These are phyloP conservation scores for Obba rivulosa DNA, from an alignment of 768 basidiomycete genomes.

Conservation along the genomic window DNA sequence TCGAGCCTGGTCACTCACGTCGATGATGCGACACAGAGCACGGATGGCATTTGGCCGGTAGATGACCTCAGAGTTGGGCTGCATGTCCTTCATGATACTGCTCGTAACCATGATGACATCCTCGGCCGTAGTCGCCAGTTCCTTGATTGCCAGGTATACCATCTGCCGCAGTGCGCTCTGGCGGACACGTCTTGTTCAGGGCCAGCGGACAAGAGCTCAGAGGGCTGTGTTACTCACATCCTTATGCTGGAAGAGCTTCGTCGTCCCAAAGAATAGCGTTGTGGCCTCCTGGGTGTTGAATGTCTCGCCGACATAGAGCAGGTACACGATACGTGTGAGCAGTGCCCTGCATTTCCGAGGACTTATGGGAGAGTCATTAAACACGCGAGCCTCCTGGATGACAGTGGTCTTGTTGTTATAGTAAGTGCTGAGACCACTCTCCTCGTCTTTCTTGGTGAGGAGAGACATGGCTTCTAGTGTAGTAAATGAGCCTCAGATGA, in stretches of 20 bases:
- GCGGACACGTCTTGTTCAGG: background rate
- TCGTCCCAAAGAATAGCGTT: constrained; percentile 96
- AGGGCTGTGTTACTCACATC: constrained; percentile 61
- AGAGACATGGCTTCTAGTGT: constrained; percentile 50
- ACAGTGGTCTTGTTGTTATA: constrained; percentile 98
- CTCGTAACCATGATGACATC: constrained; percentile 99
- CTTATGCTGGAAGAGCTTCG: constrained; percentile 98
- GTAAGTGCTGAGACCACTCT: constrained; percentile 85
- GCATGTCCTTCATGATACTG: constrained; percentile 99
- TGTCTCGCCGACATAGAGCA: constrained; percentile 93
- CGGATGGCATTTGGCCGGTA: constrained; percentile 98
- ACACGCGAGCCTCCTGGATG: constrained; percentile 96
- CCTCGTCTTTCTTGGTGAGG: constrained; percentile 95
- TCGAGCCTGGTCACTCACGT: constrained; percentile 56
- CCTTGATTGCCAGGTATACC: constrained; percentile 98
- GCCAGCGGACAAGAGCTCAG: background rate
- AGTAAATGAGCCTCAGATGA: constrained; percentile 4
- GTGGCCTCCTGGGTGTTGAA: constrained; percentile 96
- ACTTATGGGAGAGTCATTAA: constrained; percentile 99
- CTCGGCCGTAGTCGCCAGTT: constrained; percentile 90
- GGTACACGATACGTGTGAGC: constrained; percentile 92
- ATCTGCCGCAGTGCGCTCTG: constrained; percentile 95
- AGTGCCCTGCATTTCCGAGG: constrained; percentile 95
- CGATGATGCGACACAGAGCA: constrained; percentile 93
- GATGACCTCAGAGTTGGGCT: constrained; percentile 96